phyloP scores from a whole-genome alignment of 345 rosid species.

The Psidium guajava region DNA sequence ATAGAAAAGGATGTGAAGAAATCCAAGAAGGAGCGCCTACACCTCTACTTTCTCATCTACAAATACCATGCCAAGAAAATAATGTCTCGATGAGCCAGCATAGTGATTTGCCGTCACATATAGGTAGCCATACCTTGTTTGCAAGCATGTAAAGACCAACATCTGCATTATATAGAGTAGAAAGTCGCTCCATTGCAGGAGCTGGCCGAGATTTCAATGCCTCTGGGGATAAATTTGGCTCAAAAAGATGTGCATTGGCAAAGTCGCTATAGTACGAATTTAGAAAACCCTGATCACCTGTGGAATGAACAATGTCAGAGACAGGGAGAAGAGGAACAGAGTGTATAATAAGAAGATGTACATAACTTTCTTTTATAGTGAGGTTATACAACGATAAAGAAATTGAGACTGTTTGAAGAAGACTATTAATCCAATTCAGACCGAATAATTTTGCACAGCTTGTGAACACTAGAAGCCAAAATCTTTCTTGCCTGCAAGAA shows the following conservation, averaged over 20 bases:
- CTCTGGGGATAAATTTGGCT: conserved; percentile 53
- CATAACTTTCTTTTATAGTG: background rate
- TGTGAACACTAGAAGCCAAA: background rate
- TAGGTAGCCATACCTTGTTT: conserved; percentile 52
- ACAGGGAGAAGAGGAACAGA: background rate
- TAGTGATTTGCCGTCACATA: background rate
- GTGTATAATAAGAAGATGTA: background rate
- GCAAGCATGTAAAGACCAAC: conserved; percentile 99
- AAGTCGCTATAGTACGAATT: conserved; percentile 76
- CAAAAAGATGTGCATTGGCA: conserved; percentile 77
- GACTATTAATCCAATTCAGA: background rate
- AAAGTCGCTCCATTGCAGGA: conserved; percentile 87
- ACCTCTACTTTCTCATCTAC: background rate
- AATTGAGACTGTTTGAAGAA: background rate
- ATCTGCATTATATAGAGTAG: conserved; percentile 88
- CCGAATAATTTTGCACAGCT: background rate
- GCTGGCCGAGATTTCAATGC: conserved; percentile 41
- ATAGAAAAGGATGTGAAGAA: background rate
- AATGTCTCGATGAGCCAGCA: background rate
- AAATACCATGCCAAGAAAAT: background rate
- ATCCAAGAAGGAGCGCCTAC: background rate
- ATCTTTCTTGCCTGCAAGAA: background rate
- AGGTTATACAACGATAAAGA: background rate
- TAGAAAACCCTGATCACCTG: conserved; percentile 87
- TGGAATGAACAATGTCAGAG: background rate